Conservation (phyloP, 1,139 yeast genomes). For the Pichia sp. region DNA sequence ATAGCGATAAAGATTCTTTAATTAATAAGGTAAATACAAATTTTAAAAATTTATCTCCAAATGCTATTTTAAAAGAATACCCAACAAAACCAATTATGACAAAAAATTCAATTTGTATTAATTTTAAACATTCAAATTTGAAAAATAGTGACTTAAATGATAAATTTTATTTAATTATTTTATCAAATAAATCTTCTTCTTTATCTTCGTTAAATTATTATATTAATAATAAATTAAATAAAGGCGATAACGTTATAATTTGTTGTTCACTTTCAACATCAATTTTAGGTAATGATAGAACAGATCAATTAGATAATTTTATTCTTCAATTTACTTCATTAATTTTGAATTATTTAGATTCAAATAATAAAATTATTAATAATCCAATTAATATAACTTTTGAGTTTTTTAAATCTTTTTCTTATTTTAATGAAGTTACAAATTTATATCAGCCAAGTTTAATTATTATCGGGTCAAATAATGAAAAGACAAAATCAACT, state of each 20-base stretch:
- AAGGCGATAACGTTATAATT: constrained; percentile 63
- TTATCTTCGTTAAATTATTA: constrained; percentile 73
- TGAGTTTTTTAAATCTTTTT: constrained; percentile 24
- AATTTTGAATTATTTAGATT: constrained; percentile 12
- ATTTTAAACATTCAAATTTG: constrained; percentile 38
- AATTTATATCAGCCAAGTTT: constrained; percentile 25
- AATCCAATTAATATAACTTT: constrained; percentile 22
- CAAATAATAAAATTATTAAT: not conserved
- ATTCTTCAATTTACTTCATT: constrained; percentile 17
- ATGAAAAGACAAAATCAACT: constrained; percentile 22
- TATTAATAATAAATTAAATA: constrained; percentile 41
- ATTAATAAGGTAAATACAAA: constrained; percentile 1
- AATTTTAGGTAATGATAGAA: constrained; percentile 13
- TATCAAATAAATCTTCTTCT: constrained; percentile 60
- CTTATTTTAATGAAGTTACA: constrained; percentile 24
- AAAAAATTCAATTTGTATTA: constrained; percentile 36
- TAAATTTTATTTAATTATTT: constrained; percentile 52
- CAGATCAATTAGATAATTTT: constrained; percentile 6
- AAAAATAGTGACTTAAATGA: constrained; percentile 15
- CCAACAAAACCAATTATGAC: constrained; percentile 27
- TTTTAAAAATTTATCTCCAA: constrained; percentile 15
- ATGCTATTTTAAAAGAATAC: constrained; percentile 20
- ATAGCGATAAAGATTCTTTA: constrained; percentile 16
- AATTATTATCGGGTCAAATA: constrained; percentile 24
- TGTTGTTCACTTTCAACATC: constrained; percentile 24